Evolutionary conservation across 768 basidiomycete species (phyloP).

Genomic region (Coprinopsis cinerea): DNA sequence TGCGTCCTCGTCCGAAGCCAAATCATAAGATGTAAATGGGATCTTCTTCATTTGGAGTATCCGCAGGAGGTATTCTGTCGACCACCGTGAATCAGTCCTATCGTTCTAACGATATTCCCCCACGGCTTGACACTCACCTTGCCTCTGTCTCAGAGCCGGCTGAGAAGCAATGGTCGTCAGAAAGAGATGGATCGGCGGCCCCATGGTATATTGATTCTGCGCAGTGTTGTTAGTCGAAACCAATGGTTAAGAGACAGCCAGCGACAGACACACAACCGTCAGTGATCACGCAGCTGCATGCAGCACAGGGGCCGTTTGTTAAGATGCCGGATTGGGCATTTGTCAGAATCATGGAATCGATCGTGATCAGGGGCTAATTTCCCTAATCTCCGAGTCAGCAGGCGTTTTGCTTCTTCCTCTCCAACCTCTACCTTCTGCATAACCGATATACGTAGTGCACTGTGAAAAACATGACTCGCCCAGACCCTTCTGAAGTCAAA

Average conservation of each 20-base stretch:
- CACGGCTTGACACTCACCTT: slow-evolving; percentile 42
- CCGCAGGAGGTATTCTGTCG: slow-evolving; percentile 73
- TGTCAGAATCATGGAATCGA: too few relatives aligned
- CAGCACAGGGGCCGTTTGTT: too few relatives aligned
- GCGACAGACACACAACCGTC: too few relatives aligned
- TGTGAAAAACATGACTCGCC: slow-evolving; percentile 16
- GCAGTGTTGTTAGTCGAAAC: too few relatives aligned
- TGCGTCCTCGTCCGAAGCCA: slow-evolving; percentile 79
- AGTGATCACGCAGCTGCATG: too few relatives aligned
- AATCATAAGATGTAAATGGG: slow-evolving; percentile 73
- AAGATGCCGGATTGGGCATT: too few relatives aligned
- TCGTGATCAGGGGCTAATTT: slow-evolving; percentile 11
- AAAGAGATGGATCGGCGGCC: slow-evolving; percentile 81
- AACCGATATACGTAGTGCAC: neutral
- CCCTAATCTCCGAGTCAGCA: too few relatives aligned
- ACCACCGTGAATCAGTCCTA: neutral
- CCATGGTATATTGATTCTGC: slow-evolving; percentile 47
- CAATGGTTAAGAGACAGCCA: neutral
- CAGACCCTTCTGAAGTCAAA: slow-evolving; percentile 30
- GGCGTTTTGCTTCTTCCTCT: too few relatives aligned
- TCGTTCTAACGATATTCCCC: neutral
- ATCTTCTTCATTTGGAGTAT: slow-evolving; percentile 86
- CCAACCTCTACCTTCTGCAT: too few relatives aligned
- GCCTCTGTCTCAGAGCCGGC: slow-evolving; percentile 68
- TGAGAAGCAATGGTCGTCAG: slow-evolving; percentile 87